Conservation (phyloP, 2,329 filamentous ascomycete species). For the Neopestalotiopsis sp. region DNA sequence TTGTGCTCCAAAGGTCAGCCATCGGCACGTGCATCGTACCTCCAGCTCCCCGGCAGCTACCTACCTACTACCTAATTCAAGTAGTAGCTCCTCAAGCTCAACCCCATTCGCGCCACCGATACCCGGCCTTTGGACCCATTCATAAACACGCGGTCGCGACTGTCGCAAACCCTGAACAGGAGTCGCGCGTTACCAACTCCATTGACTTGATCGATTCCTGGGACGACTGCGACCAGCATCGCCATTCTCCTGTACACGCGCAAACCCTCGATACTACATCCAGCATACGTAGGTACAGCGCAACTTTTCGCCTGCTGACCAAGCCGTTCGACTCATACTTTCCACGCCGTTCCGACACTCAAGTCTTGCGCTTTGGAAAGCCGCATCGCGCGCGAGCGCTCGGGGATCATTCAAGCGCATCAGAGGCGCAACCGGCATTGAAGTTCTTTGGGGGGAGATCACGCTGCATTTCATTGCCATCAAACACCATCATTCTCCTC, state of each 20-base stretch:
- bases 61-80: neutral
- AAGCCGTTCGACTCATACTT: neutral
- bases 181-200: neutral
- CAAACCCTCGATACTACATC: neutral
- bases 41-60: neutral
- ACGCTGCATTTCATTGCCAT: conserved; percentile 23
- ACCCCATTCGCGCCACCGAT: conserved; percentile 1
- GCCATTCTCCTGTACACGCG: neutral
- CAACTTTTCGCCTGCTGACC: neutral
- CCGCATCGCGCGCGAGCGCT: neutral
- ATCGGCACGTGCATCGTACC: too few relatives aligned
- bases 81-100: neutral
- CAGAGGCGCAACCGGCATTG: neutral
- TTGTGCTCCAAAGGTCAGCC: too few relatives aligned
- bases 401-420: conserved; percentile 2
- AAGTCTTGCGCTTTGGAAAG: neutral
- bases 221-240: neutral
- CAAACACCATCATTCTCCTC: conserved; percentile 23
- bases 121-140: neutral
- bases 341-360: neutral
- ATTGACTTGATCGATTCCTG: neutral
- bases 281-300: too few relatives aligned
- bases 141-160: conserved; percentile 15
- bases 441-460: conserved; percentile 2
- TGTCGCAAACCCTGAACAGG: conserved; percentile 16